phyloP scores from a whole-genome alignment of 352 stramenopile species.

The Phytophthora ohioensis region DNA sequence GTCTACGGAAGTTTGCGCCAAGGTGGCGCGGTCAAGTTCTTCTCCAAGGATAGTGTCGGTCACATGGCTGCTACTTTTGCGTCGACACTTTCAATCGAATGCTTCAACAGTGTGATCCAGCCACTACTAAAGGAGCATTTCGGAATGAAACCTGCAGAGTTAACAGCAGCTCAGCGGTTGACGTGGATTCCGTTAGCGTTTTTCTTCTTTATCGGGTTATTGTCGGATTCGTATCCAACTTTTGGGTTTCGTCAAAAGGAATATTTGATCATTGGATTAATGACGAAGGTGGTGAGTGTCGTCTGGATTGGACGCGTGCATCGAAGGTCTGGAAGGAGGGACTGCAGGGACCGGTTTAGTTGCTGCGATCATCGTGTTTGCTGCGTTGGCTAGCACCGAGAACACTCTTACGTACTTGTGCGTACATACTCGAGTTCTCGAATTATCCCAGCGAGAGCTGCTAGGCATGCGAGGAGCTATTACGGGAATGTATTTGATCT shows the following conservation, averaged over 20 bases:
- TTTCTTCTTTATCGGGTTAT: conserved; percentile 82
- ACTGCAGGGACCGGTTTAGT: conserved; percentile 26
- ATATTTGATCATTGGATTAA: conserved; percentile 78
- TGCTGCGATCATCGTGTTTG: conserved; percentile 32
- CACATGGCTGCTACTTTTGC: conserved; percentile 52
- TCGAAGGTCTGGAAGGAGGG: conserved; percentile 17
- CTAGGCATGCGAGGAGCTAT: conserved; percentile 46
- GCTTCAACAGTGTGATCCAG: conserved; percentile 32
- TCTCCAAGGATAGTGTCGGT: conserved; percentile 46
- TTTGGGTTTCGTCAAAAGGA: conserved; percentile 79
- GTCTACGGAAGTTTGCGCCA: conserved; percentile 61
- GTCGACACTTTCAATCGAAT: conserved; percentile 48
- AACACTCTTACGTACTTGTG: conserved; percentile 50
- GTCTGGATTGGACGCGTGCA: conserved; percentile 33
- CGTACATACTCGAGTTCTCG: conserved; percentile 50
- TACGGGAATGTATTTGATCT: conserved; percentile 51
- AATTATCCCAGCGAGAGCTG: conserved; percentile 55
- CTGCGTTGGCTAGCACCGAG: conserved; percentile 33
- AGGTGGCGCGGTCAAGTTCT: conserved; percentile 47
- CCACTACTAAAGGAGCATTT: conserved; percentile 48
- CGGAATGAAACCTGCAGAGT: conserved; percentile 26
- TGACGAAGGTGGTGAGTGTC: conserved; percentile 37
- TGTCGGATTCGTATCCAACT: conserved; percentile 84
- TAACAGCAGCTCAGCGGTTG: conserved; percentile 31
- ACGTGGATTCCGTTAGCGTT: conserved; percentile 69